These are phyloP conservation scores for Laburnicola sp. DNA, from an alignment of 2,329 filamentous ascomycete genomes.

Conservation along the genomic window DNA sequence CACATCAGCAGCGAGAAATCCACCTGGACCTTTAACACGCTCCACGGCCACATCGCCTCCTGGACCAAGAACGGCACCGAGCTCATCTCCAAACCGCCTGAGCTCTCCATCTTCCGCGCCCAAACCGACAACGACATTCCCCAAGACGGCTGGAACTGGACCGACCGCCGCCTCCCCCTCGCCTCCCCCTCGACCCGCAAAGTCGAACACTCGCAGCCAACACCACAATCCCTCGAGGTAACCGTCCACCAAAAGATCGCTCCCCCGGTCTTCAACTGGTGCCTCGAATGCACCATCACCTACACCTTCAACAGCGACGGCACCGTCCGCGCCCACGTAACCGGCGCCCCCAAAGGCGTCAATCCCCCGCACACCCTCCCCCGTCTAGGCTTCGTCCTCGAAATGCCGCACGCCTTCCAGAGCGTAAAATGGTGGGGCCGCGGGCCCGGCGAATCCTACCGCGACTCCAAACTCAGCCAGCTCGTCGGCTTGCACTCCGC, in stretches of 20 bases:
- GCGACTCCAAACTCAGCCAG: slow-evolving; percentile 66
- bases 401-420: slow-evolving; percentile 53
- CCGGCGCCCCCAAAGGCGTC: slow-evolving; percentile 52
- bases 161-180: slow-evolving; percentile 38
- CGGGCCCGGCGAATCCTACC: slow-evolving; percentile 67
- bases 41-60: slow-evolving; percentile 51
- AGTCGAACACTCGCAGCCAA: slow-evolving; percentile 42
- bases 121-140: slow-evolving; percentile 67
- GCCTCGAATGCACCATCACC: slow-evolving; percentile 45
- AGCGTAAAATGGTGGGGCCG: slow-evolving; percentile 63
- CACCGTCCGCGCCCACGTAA: slow-evolving; percentile 51
- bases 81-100: slow-evolving; percentile 38
- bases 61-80: slow-evolving; percentile 36
- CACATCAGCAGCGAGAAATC: slow-evolving; percentile 29
- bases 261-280: slow-evolving; percentile 64
- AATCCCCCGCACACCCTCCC: slow-evolving; percentile 60
- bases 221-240: slow-evolving; percentile 23
- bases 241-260: slow-evolving; percentile 56
- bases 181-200: slow-evolving; percentile 32
- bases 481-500: slow-evolving; percentile 54
- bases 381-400: slow-evolving; percentile 63
- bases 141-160: slow-evolving; percentile 61
- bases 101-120: slow-evolving; percentile 63
- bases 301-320: slow-evolving; percentile 58
- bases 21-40: slow-evolving; percentile 55